A percentile compares a stretch with the other conserved stretches of the same genome.
Evolutionary conservation across 768 basidiomycete genomes (phyloP).

Genomic region (Cubamyces lactineus): DNA sequence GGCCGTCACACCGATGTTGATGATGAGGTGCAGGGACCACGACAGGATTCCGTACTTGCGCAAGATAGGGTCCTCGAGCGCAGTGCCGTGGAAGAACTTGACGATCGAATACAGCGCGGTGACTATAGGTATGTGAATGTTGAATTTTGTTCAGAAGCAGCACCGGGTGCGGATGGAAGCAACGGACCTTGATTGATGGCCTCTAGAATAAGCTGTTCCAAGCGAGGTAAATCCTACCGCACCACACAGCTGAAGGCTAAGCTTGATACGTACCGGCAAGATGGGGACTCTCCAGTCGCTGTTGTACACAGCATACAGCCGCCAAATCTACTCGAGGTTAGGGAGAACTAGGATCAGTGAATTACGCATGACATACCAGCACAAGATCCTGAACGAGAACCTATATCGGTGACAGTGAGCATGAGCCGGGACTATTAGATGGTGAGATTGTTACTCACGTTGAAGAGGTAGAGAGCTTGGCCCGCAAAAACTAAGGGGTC

Average conservation of each 20-base stretch:
- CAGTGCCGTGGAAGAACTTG: not conserved
- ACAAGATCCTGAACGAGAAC: conserved; percentile 7
- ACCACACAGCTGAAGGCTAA: not conserved
- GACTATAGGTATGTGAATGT: not conserved
- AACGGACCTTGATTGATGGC: not conserved
- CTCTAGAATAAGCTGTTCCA: not conserved
- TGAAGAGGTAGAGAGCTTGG: not conserved
- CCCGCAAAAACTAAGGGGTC: not conserved
- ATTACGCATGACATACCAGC: not conserved
- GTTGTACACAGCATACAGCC: not conserved
- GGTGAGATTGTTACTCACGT: not conserved
- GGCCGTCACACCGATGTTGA: conserved; percentile 9
- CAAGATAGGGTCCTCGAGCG: not conserved
- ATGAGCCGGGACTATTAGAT: too few species aligned
- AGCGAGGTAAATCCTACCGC: not conserved
- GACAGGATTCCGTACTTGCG: not conserved
- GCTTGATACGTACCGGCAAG: not conserved
- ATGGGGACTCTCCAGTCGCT: conserved; percentile 1
- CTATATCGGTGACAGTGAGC: not conserved
- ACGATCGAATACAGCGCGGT: conserved; percentile 1
- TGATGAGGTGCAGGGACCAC: conserved; percentile 9
- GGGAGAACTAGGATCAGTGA: not conserved
- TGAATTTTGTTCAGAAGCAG: not conserved
- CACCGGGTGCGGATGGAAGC: not conserved
- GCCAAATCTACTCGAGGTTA: not conserved